Base-by-base conservation (phyloP, 495 filamentous ascomycete genomes). In the Hyphodiscus hymeniophilus region DNA sequence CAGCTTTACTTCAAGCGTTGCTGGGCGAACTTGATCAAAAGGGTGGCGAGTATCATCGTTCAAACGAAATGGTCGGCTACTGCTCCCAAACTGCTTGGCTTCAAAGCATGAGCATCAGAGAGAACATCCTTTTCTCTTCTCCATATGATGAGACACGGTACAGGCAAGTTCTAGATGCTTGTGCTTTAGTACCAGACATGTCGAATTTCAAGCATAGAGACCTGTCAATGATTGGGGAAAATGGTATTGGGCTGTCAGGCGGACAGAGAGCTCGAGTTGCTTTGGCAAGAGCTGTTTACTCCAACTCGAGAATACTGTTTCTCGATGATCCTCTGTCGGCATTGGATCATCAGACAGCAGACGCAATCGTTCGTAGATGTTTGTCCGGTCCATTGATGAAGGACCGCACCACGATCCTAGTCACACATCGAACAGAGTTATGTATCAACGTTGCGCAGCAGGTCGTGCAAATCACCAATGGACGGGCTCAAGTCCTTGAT, bases 81-180 rank as follows among this genome's bases (percentile, higher is more conserved):
- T 90, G 85, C 59, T 79, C 81, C 2, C 87, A 94, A 55, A 84
- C 79, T 3, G 84, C 88, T n/a, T 94, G 88, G 88, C 70, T 94
- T 6, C 85, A 92, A 59, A 91, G 84, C 56, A 91, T 91, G 86
- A 90, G 79, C 49, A 89, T 94, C 38, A 81, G 56, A 45, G 52
- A 59, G 5, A 59, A 59, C 38, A 56, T 59, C 16, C 45, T 59
- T 1, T 92, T 92, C 60, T 83, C 81, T 32, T 74, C 80, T 10
- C 75, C 75, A 0, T 86, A 84, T 46, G 82, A 91, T 45, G 81
- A 69, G 21, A 43, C 38, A 12, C 74, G 78, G 67, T 86, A 84
- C 50, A 63, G 72, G 16, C 50, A 71, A 30, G 79, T 84, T 2
- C 48, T 80, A 11, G 66, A 80, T 31, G 74, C 73, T 3, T 81